A percentile compares a stretch with the other conserved stretches of the same genome.
Conservation (phyloP, 306 rosid species). For the Medicago lupulina region DNA sequence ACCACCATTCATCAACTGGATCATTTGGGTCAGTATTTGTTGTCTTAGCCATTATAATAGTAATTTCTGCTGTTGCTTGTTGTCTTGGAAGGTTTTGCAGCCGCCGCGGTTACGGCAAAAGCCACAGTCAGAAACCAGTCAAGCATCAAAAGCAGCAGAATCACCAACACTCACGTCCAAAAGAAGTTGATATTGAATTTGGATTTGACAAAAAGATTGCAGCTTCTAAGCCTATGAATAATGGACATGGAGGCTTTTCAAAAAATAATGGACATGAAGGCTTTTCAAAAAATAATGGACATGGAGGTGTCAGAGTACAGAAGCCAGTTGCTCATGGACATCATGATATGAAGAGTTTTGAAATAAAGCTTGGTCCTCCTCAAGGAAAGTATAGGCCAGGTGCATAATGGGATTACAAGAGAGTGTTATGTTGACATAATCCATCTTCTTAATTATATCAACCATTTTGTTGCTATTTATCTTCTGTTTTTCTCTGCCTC, state of each 20-base stretch:
- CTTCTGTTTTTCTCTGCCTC: conserved; percentile 32
- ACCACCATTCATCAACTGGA: conserved; percentile 81
- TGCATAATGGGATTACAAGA: conserved; percentile 36
- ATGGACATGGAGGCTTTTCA: conserved; percentile 16
- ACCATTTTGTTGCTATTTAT: conserved; percentile 40
- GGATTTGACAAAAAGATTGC: conserved; percentile 71
- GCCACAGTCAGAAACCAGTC: conserved; percentile 45
- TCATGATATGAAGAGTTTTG: conserved; percentile 54
- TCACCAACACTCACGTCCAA: conserved; percentile 47
- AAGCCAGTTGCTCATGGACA: conserved; percentile 41
- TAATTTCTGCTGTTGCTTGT: conserved; percentile 84
- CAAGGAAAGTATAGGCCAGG: conserved; percentile 51
- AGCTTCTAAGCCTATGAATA: conserved; percentile 47
- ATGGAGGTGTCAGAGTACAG: conserved; percentile 46
- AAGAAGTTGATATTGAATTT: conserved; percentile 62
- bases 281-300: conserved; percentile 18
- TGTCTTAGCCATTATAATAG: conserved; percentile 74
- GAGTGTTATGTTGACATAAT: conserved; percentile 18
- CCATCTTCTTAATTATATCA: conserved; percentile 37
- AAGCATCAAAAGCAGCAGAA: conserved; percentile 57
- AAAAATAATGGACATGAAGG: conserved; percentile 41
- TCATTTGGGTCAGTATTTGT: conserved; percentile 91
- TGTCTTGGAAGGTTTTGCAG: conserved; percentile 85
- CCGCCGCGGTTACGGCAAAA: conserved; percentile 44
- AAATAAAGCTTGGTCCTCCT: conserved; percentile 53